Evolutionary conservation across 805 yeast genomes (phyloP), one percentile per base, ranked within the genome.

Genomic region (Nematodospora valgi): DNA sequence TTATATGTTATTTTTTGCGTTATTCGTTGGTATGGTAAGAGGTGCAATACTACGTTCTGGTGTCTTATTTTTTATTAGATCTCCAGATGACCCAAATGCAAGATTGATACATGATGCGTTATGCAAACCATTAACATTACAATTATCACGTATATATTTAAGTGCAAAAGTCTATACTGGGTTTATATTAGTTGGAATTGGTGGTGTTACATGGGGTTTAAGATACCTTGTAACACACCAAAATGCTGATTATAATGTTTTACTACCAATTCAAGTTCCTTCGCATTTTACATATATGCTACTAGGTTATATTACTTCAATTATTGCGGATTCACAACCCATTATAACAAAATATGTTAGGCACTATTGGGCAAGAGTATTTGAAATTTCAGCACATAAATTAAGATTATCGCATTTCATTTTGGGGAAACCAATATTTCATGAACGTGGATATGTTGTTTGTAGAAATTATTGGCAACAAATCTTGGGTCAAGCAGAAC

Each of bases 61-160:
- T 9, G 96, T 86, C 6, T 66, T 93, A 30, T 93, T 79, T 56
- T 93, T 93, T 62, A 84, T 93, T 41, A 74, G 96, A 48, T 87
- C 95, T 15, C 96, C 96, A 4, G 96, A 88, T 48, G 97, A 93
- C 54, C 96, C 95, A 25, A 83, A 86, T 47, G 80, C 87, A 30
- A 78, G 91, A 45, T 74, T 93, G 9, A 72, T 91, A 27, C 91
- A 87, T 45, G 96, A 89, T 53, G 93, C 95, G 1, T 59, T 93
- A 35, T 82, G 84, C 39, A 78, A 84, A 45, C 85, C 96, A 1
- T 72, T 91, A 49, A 44, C 59, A 6, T 63, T 82, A 30, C 97
- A 93, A 54, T 43, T 89, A 15, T 77, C 82, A 19, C 70, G 95
- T 43, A 80, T 89, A 20, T 68, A 70, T 2, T 58, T 86, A 18